These are phyloP conservation scores for Carallia brachiata DNA, from an alignment of 345 rosid species.

Conservation along the genomic window DNA sequence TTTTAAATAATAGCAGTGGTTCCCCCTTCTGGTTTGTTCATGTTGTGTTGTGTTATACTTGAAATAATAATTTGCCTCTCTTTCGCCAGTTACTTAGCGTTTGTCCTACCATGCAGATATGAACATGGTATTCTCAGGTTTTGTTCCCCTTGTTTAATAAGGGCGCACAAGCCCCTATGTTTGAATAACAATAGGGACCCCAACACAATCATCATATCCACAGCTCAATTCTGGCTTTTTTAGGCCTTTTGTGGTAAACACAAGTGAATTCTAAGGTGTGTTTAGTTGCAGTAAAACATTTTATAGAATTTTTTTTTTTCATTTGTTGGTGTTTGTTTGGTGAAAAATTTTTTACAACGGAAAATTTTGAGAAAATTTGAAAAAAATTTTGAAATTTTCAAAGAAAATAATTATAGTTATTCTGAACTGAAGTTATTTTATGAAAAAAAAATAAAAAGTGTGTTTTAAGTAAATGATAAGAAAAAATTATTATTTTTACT, in stretches of 20 bases:
- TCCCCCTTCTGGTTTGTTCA: not conserved
- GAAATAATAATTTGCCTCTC: not conserved
- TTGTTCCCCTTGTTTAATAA: not conserved
- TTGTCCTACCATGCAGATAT: not conserved
- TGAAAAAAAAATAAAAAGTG: no score
- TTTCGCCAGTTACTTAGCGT: not conserved
- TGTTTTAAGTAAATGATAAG: no score
- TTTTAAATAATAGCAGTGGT: constrained; percentile 2
- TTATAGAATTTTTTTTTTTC: no score
- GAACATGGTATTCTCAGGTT: not conserved
- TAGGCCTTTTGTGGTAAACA: not conserved
- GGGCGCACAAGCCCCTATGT: not conserved
- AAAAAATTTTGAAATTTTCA: no score
- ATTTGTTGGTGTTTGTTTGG: no score
- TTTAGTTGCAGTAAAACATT: no score
- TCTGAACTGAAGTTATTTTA: no score
- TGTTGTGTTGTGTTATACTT: not conserved
- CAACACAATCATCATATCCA: not conserved
- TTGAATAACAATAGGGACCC: not conserved
- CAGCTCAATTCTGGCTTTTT: not conserved
- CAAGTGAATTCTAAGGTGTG: no score
- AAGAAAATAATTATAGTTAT: no score
- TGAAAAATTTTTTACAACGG: no score
- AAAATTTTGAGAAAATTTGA: no score
- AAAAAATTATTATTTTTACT: no score